Evolutionary conservation across 768 basidiomycete species (phyloP), one percentile per base, ranked within the genome.

Genomic region (Termitomyces sp.): DNA sequence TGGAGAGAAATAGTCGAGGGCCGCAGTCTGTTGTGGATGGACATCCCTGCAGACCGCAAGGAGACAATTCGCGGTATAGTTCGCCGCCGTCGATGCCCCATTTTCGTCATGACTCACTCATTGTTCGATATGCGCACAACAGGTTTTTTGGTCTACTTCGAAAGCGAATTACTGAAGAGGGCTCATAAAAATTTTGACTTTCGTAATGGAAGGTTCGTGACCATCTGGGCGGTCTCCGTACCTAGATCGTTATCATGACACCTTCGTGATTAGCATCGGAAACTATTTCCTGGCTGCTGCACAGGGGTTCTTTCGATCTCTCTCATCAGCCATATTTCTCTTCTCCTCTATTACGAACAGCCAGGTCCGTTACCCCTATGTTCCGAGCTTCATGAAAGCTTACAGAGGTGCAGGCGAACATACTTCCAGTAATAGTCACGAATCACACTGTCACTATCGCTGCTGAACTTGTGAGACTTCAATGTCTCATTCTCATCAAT

Each of bases 371-470:
- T 21, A 35, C 26, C 28, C 35, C 28, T 38, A 10, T 14, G 56
- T 46, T 61, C 40, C 42, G 53, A 55, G 31, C 51, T 51, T 30
- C 54, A 66, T n/a, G 42, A 44, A 30, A 55, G 40, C 53, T 57
- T 57, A 57, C 46, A 55, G 60, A 41, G 70, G 31, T 56, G 9
- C 48, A 80, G 80, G 87, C 91, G 11, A 82, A 86, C 58, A 95
- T 98, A 56, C 74, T 96, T 2, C 95, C 95, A 0, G 91, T 87
- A 3, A 89, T 98, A 60, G 84, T 95, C 41, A 98, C 95, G 12
- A 95, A 93, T 69, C 91, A 93, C 68, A 94, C 90, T 0, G 92
- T 94, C n/a, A 97, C 94, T 14, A 94, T 98, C 60, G 91, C 94
- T 40, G 93, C 88, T 23, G 88, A 95, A 70, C 78, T 96, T 57